These are phyloP conservation scores for Sarocladium brachiariae DNA, from an alignment of 2,329 filamentous ascomycete genomes.

Conservation along the genomic window DNA sequence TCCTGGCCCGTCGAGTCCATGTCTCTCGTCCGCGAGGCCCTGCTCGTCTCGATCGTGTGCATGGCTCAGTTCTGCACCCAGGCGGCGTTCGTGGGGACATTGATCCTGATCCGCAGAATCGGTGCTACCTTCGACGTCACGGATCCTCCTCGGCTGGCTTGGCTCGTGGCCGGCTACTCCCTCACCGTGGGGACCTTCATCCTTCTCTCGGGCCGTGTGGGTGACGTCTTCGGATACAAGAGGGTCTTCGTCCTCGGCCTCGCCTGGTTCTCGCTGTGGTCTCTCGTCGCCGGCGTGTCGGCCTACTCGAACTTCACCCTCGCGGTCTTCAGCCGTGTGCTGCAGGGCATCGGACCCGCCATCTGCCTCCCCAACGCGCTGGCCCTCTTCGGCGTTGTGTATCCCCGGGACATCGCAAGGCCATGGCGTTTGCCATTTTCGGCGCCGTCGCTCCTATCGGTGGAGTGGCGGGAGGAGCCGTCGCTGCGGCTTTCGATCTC, in stretches of 20 bases:
- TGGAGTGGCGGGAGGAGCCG: slow-evolving; percentile 33
- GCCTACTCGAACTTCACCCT: slow-evolving; percentile 33
- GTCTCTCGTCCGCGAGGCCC: slow-evolving; percentile 21
- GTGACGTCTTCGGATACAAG: slow-evolving; percentile 52
- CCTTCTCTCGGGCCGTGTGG: slow-evolving; percentile 48
- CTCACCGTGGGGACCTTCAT: slow-evolving; percentile 52
- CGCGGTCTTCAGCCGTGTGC: slow-evolving; percentile 44
- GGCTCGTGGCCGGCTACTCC: slow-evolving; percentile 52
- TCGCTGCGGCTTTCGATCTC: slow-evolving; percentile 33
- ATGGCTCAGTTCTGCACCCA: slow-evolving; percentile 37
- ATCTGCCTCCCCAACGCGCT: slow-evolving; percentile 57
- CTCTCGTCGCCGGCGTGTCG: slow-evolving; percentile 37
- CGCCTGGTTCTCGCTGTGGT: slow-evolving; percentile 48
- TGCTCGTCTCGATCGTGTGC: slow-evolving; percentile 37
- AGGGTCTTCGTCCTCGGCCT: slow-evolving; percentile 46
- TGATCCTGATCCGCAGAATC: slow-evolving; percentile 43
- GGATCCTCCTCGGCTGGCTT: slow-evolving; percentile 39
- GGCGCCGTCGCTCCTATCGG: slow-evolving; percentile 40
- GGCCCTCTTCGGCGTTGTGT: slow-evolving; percentile 53
- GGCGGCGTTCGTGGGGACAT: slow-evolving; percentile 24
- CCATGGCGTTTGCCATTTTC: slow-evolving; percentile 51
- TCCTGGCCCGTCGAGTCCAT: slow-evolving; percentile 18
- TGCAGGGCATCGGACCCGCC: slow-evolving; percentile 57
- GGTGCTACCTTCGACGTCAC: slow-evolving; percentile 37
- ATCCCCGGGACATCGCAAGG: slow-evolving; percentile 51